Evolutionary conservation across 192 early-diverging fungal species (phyloP), one percentile per base, ranked within the genome.

Genomic region (Umbelopsis isabellina): DNA sequence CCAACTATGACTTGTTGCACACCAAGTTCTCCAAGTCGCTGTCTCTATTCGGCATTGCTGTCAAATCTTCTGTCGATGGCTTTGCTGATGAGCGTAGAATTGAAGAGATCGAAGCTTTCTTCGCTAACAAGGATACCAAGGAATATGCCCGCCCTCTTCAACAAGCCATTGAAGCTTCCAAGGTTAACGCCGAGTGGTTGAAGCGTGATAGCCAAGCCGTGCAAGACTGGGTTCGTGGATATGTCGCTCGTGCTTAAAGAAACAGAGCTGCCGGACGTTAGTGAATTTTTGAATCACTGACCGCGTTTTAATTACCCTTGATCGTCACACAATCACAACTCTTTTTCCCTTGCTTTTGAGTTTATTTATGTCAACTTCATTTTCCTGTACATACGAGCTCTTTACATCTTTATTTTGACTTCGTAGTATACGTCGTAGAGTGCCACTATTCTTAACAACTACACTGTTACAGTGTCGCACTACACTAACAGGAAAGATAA

Each of bases 101-200:
- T 71, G 80, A 79, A 67, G 89, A 92, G 71, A 79, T 88, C 53
- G 89, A 88, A 52, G 49, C 73, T 18, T 88, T 89, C 68, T 89
- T 93, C 50, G 79, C 83, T 65, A 84, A 84, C 64, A 85, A 89
- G 73, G 87, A 88, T 44, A 84, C 84, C 25, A 74, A 83, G 53
- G 88, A 88, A 46, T 90, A 89, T 69, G 80, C 79, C 15, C 84
- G 89, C 49, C 84, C 91, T 16, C 74, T 94, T 50, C 85, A 88
- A 50, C 92, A 94, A 84, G 85, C 86, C 33, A 73, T 94, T 47
- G 92, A 94, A 74, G 83, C 81, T 53, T 84, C 89, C 68, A 80
- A 87, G 37, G 80, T 85, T 41, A 87, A 89, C 74, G 81, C 84
- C 46, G 79, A 84, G 50, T 88, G 86, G 86, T 55, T 77, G 16